Base-by-base conservation (phyloP, 352 stramenopile genomes). In the Globisporangium rhizosaccharum region DNA sequence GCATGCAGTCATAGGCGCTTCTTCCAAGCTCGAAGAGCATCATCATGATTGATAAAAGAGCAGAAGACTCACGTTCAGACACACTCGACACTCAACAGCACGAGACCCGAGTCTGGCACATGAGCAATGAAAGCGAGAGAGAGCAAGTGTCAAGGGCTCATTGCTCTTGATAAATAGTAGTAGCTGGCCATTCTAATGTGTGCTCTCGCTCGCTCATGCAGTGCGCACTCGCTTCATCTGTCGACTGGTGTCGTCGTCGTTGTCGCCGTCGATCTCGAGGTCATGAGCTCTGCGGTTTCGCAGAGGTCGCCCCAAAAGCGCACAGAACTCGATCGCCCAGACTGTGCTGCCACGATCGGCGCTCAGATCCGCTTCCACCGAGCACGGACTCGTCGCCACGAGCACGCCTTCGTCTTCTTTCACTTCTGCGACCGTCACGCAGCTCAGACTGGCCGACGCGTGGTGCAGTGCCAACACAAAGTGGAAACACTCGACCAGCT, bases 401-500 rank as follows among this genome's bases (percentile, higher is more conserved):
- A 42, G 49, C 10, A 62, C 28, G 23, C 56, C 56, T 25, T 51
- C 48, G 14, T 52, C 28, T 23, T 56, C 56, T n/a, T 56, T 62
- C 15, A 62, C 56, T 25, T 62, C 56, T 9, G 44, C 18, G 10
- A 12, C 8, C 33, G 26, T 45, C 7, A 54, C 33, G 11, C 44
- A n/a, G 37, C 25, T 62, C 2, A 12, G 2, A 30, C 42, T 25
- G 8, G 23, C 20, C 37, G 49, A 45, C 8, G 25, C 30, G 26
- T 51, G 49, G 18, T 56, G 26, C 26, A 62, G 26, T 23, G 39
- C 46, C n/a, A 37, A 28, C 37, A 63, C 26, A n/a, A 52, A 63
- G 6, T 57, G 41, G 42, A 57, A 63, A 14, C 48, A 56, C 9
- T 56, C 50, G 18, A 57, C 57, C 41, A 63, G 26, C 12, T 57